Base-by-base conservation (phyloP, 2,329 filamentous ascomycete species). In the Cladophialophora psammophila region DNA sequence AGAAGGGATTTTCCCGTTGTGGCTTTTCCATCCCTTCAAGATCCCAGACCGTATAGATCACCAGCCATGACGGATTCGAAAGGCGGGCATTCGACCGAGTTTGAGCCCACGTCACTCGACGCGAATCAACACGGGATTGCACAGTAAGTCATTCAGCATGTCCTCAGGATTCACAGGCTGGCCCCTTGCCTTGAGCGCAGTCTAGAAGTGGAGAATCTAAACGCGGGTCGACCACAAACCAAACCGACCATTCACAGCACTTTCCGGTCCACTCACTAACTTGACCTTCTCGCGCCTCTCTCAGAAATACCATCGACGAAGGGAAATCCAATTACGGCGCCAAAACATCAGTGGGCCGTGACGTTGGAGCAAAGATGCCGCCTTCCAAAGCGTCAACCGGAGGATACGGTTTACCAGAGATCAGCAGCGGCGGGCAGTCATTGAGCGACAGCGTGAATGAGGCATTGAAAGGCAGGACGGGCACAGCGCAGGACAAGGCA, bases 91-190 rank as follows among this genome's bases (percentile, higher is more conserved):
- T 26, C 45, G 45, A 12, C 5, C 45, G 18, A 50, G 12, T 50
- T 50, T 20, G 45, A 50, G 18, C 45, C 45, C 26, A 26, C 45
- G 45, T 50, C 45, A 50, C 45, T 50, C 45, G 45, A 50, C 18
- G 45, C 45, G 18, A 50, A 50, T 20, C 45, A 50, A n/a, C 45
- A 26, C 45, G 45, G 45, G 18, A 50, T 50, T n/a, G 18, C 45
- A 50, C 45, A 26, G 18, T 50, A 50, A 26, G 45, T 50, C 15
- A 18, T 5, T 20, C 40, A 13, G 13, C 13, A 40, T 40, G 10
- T 40, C 9, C 36, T 13, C 4, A 12, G 36, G 13, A 6, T 20
- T n/a, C 40, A 18, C 6, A 45, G 40, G 40, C 5, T 18, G 7
- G 40, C n/a, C 6, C n/a, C n/a, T 15, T 9, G 40, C 18, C 15